These are phyloP conservation scores for Salix exigua DNA, from an alignment of 345 rosid species.

Conservation along the genomic window DNA sequence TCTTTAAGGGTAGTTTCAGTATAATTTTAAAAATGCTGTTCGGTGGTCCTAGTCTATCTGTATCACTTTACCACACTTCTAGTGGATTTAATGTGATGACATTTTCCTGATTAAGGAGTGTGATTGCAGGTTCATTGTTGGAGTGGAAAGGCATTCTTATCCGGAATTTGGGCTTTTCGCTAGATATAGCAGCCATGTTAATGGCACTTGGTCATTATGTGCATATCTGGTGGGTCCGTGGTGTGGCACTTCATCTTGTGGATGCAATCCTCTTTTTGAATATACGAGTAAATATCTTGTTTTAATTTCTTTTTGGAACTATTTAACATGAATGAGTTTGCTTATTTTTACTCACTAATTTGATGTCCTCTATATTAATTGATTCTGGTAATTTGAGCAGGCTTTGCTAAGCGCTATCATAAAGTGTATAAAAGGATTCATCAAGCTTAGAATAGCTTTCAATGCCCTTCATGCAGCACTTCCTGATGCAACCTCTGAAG, in stretches of 20 bases:
- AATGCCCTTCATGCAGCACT: constrained; percentile 96
- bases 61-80: not conserved
- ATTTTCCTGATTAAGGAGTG: constrained; percentile 14
- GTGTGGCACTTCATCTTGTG: constrained; percentile 89
- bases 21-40: not conserved
- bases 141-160: constrained; percentile 94
- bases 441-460: constrained; percentile 79
- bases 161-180: constrained; percentile 84
- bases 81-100: not conserved
- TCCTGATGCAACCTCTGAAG: constrained; percentile 94
- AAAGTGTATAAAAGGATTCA: constrained; percentile 83
- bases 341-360: constrained; percentile 10
- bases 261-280: constrained; percentile 88
- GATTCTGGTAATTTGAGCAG: constrained; percentile 42
- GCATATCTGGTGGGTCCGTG: constrained; percentile 94
- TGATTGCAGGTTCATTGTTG: constrained; percentile 66
- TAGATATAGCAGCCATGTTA: constrained; percentile 86
- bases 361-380: constrained; percentile 3
- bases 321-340: not conserved
- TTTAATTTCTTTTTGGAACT: not conserved
- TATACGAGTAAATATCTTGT: constrained; percentile 64
- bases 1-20: not conserved
- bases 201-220: constrained; percentile 93
- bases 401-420: constrained; percentile 86
- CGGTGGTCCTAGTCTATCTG: not conserved